phyloP scores from a whole-genome alignment of 1,284 basidiomycete species.

The Papiliotrema terrestris region DNA sequence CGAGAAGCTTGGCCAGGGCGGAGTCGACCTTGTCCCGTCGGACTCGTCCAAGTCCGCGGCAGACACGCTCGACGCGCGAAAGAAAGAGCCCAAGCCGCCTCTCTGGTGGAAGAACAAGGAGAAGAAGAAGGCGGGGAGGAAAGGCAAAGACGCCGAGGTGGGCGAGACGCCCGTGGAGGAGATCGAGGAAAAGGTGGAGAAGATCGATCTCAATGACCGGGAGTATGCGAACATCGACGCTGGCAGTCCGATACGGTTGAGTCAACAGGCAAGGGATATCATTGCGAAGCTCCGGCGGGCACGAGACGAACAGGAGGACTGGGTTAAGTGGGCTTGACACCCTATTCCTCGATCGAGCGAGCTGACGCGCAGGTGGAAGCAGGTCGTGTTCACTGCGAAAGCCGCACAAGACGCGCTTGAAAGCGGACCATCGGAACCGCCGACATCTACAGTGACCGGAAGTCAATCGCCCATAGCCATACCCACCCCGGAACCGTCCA shows the following conservation, averaged over 20 bases:
- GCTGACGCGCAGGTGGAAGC: slow-evolving; percentile 35
- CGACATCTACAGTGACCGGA: background rate
- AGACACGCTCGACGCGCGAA: background rate
- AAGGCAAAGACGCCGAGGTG: background rate
- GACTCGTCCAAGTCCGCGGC: slow-evolving; percentile 9
- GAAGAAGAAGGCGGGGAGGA: background rate
- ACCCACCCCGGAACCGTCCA: background rate
- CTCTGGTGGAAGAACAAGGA: background rate
- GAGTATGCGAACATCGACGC: slow-evolving; percentile 65
- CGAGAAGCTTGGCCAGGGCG: slow-evolving; percentile 68
- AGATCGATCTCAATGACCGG: slow-evolving; percentile 10
- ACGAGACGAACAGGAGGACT: slow-evolving; percentile 92
- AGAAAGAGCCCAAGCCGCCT: background rate
- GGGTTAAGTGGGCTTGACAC: slow-evolving; percentile 59
- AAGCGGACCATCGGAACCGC: background rate
- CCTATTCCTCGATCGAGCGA: no score
- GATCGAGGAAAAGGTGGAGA: background rate
- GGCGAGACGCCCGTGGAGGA: background rate
- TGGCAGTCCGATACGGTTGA: slow-evolving; percentile 81
- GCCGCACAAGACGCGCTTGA: slow-evolving; percentile 32
- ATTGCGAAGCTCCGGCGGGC: slow-evolving; percentile 80
- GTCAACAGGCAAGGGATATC: slow-evolving; percentile 73
- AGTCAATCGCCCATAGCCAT: background rate
- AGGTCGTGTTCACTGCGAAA: slow-evolving; percentile 40
- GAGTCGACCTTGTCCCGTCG: slow-evolving; percentile 66